These are phyloP conservation scores for Fagus sylvatica DNA, from an alignment of 306 rosid species.

Conservation along the genomic window DNA sequence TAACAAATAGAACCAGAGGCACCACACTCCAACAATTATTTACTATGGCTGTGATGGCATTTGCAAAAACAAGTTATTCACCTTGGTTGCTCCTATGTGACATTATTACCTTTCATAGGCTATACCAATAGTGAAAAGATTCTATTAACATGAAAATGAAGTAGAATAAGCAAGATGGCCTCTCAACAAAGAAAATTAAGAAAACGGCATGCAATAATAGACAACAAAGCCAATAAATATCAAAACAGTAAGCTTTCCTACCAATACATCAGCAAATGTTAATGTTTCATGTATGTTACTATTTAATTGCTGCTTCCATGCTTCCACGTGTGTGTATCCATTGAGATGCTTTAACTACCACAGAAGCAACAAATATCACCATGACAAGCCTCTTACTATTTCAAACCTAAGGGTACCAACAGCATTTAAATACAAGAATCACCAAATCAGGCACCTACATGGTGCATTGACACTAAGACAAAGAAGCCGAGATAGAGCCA, in stretches of 20 bases:
- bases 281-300: neutral
- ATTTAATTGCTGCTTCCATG: slow-evolving; percentile 12
- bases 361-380: slow-evolving; percentile 8
- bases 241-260: neutral
- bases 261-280: neutral
- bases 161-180: neutral
- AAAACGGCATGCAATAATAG: neutral
- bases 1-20: too few species aligned
- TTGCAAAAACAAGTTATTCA: too few species aligned
- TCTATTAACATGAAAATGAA: neutral
- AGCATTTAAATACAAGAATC: slow-evolving; percentile 4
- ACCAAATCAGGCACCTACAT: slow-evolving; percentile 5
- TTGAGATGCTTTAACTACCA: neutral
- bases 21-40: too few species aligned
- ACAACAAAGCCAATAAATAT: neutral
- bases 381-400: neutral
- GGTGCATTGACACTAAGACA: neutral
- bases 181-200: neutral
- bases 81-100: too few species aligned
- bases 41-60: too few species aligned
- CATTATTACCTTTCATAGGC: too few species aligned
- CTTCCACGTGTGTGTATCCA: neutral
- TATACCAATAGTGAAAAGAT: too few species aligned
- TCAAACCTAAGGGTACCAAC: slow-evolving; percentile 1
- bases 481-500: neutral